A percentile compares a stretch with the other conserved stretches of the same genome.
phyloP scores from a whole-genome alignment of 129 eudicot species.

The Saussurea involucrata region DNA sequence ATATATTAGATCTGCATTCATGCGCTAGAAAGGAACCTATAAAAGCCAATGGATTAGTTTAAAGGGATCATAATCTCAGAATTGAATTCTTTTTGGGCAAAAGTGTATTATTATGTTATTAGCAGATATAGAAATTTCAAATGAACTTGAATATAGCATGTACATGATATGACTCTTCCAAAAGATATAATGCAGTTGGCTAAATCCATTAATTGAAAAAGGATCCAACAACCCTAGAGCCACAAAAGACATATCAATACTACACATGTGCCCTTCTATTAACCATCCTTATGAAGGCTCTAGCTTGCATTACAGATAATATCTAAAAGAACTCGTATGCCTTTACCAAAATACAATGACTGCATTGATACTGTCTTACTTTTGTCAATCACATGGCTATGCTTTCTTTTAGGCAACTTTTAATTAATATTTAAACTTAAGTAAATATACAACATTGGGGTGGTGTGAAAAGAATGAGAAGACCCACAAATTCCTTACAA shows the following conservation, averaged over 20 bases:
- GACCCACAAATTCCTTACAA: not conserved
- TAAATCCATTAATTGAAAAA: too few relatives aligned
- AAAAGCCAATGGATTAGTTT: not conserved
- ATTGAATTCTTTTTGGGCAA: too few relatives aligned
- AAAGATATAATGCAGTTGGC: too few relatives aligned
- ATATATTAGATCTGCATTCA: not conserved
- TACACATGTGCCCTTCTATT: not conserved
- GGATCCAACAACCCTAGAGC: not conserved
- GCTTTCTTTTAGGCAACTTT: not conserved
- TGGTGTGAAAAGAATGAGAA: not conserved
- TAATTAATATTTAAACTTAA: not conserved
- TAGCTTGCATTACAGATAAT: not conserved
- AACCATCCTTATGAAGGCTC: not conserved
- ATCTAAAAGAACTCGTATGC: not conserved
- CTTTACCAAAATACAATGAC: not conserved
- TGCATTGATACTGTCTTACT: not conserved
- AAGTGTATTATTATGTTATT: too few relatives aligned
- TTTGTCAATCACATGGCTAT: not conserved
- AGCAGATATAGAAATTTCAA: too few relatives aligned
- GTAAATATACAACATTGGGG: not conserved
- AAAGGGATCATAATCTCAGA: not conserved
- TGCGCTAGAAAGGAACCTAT: not conserved
- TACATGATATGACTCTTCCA: too few relatives aligned
- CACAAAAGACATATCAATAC: not conserved
- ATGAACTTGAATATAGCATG: too few relatives aligned